Percentiles rank a stretch among this genome's conserved stretches.
Evolutionary conservation across 148 eudicot genomes (phyloP).

Genomic region (Persicaria maculosa): DNA sequence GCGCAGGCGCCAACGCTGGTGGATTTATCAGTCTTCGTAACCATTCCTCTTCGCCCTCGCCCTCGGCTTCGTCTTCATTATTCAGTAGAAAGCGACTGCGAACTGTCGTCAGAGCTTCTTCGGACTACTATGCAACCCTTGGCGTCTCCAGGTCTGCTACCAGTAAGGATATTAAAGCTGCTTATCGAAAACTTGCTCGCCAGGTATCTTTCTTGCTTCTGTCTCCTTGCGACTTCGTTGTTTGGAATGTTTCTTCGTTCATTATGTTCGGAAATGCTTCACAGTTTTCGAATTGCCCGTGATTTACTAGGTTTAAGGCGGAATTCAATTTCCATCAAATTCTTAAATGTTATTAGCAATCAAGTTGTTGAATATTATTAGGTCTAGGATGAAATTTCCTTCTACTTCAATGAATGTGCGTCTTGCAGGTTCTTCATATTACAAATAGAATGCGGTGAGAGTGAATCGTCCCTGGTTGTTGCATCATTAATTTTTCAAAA

Average conservation of each 20-base stretch:
- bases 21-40: constrained; percentile 18
- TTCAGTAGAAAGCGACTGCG: constrained; percentile 32
- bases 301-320: not conserved
- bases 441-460: not conserved
- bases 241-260: not conserved
- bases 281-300: not conserved
- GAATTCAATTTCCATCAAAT: not conserved
- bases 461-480: not conserved
- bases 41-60: constrained; percentile 17
- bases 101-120: constrained; percentile 45
- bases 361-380: not conserved
- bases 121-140: constrained; percentile 81
- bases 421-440: not conserved
- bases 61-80: constrained; percentile 19
- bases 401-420: not conserved
- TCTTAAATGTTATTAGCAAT: not conserved
- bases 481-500: not conserved
- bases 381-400: not conserved
- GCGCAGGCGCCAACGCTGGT: not conserved
- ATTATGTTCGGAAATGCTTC: not conserved
- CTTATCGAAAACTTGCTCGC: constrained; percentile 84
- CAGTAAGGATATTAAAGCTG: constrained; percentile 79
- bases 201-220: constrained; percentile 39
- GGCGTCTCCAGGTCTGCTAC: constrained; percentile 69
- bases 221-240: not conserved